phyloP scores from a whole-genome alignment of 139 green algal species.

The Chlamydomonas eustigma region DNA sequence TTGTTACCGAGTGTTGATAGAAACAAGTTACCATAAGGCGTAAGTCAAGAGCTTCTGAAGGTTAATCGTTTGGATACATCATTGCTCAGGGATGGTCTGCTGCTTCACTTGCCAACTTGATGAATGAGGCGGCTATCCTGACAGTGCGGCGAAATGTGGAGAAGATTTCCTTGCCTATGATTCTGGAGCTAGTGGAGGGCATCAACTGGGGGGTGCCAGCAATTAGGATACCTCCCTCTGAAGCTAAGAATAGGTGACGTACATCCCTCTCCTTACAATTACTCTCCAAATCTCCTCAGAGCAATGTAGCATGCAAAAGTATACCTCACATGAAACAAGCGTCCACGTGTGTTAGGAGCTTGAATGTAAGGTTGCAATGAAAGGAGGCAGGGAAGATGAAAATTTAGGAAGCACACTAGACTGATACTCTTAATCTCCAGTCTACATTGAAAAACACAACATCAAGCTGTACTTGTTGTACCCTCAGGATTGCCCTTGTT shows the following conservation, averaged over 20 bases:
- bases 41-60: not conserved
- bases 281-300: too few relatives aligned
- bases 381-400: too few relatives aligned
- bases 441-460: not conserved
- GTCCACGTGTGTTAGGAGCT: too few relatives aligned
- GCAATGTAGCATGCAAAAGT: too few relatives aligned
- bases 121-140: conserved; percentile 68
- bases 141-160: conserved; percentile 44
- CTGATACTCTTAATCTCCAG: too few relatives aligned
- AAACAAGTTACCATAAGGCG: too few relatives aligned
- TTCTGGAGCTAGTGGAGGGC: conserved; percentile 51
- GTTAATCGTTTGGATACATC: too few relatives aligned
- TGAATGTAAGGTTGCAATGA: too few relatives aligned
- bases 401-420: too few relatives aligned
- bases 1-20: too few relatives aligned
- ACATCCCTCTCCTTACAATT: too few relatives aligned
- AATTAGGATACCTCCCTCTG: conserved; percentile 33
- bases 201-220: conserved; percentile 41
- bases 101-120: conserved; percentile 61
- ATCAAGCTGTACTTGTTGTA: not conserved
- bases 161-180: conserved; percentile 48
- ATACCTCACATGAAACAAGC: too few relatives aligned
- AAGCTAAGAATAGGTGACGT: conserved; percentile 49
- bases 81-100: conserved; percentile 43
- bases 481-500: conserved; percentile 9